Evolutionary conservation across 345 rosid genomes (phyloP), one percentile per base, ranked within the genome.

Genomic region (Aethionema arabicum): DNA sequence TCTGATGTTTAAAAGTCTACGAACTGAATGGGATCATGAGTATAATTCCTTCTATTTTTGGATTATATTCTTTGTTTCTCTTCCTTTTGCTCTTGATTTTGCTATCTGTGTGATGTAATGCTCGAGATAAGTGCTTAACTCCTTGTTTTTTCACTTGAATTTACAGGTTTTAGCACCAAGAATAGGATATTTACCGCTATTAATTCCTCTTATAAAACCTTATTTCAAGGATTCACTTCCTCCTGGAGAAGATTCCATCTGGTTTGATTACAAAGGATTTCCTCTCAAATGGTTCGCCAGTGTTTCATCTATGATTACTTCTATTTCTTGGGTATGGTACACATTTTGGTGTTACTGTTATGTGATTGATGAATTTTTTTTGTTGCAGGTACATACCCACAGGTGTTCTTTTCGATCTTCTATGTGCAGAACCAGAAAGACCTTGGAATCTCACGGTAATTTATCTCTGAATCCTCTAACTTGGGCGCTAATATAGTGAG

Each of bases 371-470:
- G 52, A 14, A 21, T 52, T 51, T 61, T 54, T 12, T 54, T 35
- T 66, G 29, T 64, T 68, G 65, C 63, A 88, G 98, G 98, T 80
- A 83, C 64, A 82, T 84, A 62, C 99, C 99, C 0, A 89, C 96
- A 4, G 99, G 97, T 10, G 91, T 83, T 64, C 95, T 93, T 42
- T 93, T 87, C 59, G 99, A 93, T 74, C 96, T 89, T 80, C 69
- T 89, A 0, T 93, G 96, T 21, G 72, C 87, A 1, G 87, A 89
- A 66, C 97, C 96, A 0, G 88, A 87, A 78, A 74, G 97, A 67
- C 99, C 97, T 52, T 89, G 99, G 99, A 87, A 87, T 76, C 77
- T 93, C 69, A 89, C 99, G 60, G 99, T 92, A 68, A 37, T 2
- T 8, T 61, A n/a, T 40, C 55, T 69, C 11, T 53, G 0, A 9